Base-by-base conservation (phyloP, 768 basidiomycete genomes). In the Coprinopsis strossmayeri region DNA sequence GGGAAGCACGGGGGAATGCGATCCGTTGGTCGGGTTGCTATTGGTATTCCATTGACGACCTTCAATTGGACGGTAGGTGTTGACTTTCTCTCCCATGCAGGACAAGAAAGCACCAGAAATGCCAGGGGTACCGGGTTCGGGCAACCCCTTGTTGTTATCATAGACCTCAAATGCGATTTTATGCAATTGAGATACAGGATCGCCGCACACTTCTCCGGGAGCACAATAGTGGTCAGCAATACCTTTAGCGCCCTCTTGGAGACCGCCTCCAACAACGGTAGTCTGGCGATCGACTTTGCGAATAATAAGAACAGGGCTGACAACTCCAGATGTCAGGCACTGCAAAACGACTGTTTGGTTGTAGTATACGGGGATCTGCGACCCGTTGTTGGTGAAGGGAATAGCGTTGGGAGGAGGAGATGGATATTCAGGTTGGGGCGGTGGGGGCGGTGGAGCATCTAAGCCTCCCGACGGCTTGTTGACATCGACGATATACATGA, bases 401-500 rank as follows among this genome's bases (percentile, higher is more conserved):
- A 95, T 91, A 3, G 90, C 91, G 55, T 93, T 92, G 11, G 91
- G 87, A 21, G 94, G 91, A 26, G 90, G 89, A 0, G 87, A 86
- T 4, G 95, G 95, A 64, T 91, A 97, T 55, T 91, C 92, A 0
- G 85, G 81, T 47, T 91, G 87, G 0, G 83, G 87, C 2, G 89
- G 86, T 13, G 88, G 87, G 0, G 87, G 86, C 3, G 86, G 83
- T 4, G 87, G 82, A 26, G 82, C 74, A 57, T 89, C 87, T 44
- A 87, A 81, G 12, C 83, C 84, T 24, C 84, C 84, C 17, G 79
- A 75, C 17, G 91, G 87, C 60, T 86, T 87, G 68, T 81, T 84
- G 53, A 92, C 88, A 64, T 97, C 93, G 53, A 96, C 93, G 53
- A 96, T 92, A 71, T 96, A 98, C 78, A 97, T 90, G 59, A 97